phyloP scores from a whole-genome alignment of 371 early-diverging fungal genomes.

The Sporodiniella umbellata region DNA sequence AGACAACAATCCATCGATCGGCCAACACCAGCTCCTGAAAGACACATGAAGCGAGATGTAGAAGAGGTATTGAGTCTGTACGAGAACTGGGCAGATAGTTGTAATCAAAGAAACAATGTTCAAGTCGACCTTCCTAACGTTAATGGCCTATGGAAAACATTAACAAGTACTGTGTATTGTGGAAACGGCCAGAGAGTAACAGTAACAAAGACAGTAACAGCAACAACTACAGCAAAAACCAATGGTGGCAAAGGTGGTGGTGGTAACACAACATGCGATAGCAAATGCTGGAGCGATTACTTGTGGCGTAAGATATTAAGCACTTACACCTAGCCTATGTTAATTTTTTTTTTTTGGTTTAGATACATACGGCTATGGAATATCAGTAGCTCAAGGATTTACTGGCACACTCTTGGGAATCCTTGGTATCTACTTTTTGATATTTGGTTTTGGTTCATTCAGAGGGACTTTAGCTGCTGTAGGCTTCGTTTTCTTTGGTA shows the following conservation, averaged over 20 bases:
- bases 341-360: too few species aligned
- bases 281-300: slow-evolving; percentile 28
- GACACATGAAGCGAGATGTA: slow-evolving; percentile 17
- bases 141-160: slow-evolving; percentile 22
- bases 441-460: slow-evolving; percentile 35
- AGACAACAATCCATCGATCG: background rate
- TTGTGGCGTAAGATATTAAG: slow-evolving; percentile 29
- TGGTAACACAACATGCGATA: slow-evolving; percentile 10
- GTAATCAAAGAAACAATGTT: slow-evolving; percentile 9
- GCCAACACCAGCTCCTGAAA: slow-evolving; percentile 9
- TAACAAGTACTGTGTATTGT: slow-evolving; percentile 26
- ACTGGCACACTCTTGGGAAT: slow-evolving; percentile 30
- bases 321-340: too few species aligned
- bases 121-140: slow-evolving; percentile 11
- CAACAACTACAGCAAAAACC: slow-evolving; percentile 4
- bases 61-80: slow-evolving; percentile 23
- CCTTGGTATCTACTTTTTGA: slow-evolving; percentile 26
- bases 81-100: slow-evolving; percentile 23
- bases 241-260: background rate
- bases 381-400: slow-evolving; percentile 29
- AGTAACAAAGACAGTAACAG: slow-evolving; percentile 23
- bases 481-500: slow-evolving; percentile 43
- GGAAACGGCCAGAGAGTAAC: slow-evolving; percentile 22
- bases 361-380: slow-evolving; percentile 35
- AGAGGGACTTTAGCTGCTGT: slow-evolving; percentile 28